Base-by-base conservation (phyloP, 495 filamentous ascomycete species). In the Neurospora tetraspora region DNA sequence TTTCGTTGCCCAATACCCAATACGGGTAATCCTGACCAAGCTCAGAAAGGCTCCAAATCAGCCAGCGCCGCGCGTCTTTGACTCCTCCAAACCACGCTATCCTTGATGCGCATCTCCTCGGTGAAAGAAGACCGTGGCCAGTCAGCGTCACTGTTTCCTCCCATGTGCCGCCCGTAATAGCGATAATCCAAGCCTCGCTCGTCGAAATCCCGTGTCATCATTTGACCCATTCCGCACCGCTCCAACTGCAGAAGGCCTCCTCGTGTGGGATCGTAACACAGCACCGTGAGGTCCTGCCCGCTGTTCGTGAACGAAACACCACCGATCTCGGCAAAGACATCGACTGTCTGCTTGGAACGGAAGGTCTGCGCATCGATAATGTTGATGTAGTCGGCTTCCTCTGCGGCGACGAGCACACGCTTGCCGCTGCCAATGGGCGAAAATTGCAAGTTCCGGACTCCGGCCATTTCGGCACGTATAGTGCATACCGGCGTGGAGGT, bases 281-380 rank as follows among this genome's bases (percentile, higher is more conserved):
- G 88, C 4, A 96, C 88, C 76, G 89, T 89, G 42, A 97, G 82
- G 68, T 89, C 86, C 45, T 86, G 82, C 5, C 94, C 95, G 73
- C 90, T 92, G 27, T 90, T 88, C 31, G 89, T 83, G 74, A 94
- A 92, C 43, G 88, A 88, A 4, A 93, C 86, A 4, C 95, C 95
- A 4, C 89, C 93, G 37, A 96, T 88, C 75, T 95, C 92, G 18
- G 95, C 94, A 76, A 96, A 97, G 77, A 97, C 90, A 74, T 94
- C 92, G 3, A 97, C 81, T 10, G 89, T 90, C 77, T 97, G 94
- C 72, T 89, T 89, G 14, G 86, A 85, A 10, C 83, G 80, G 79
- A 88, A 94, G 12, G 86, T 88, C 74, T 85, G 84, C 20, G 92
- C 92, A 72, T 97, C 91, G 73, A 97, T 89, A 40, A 97, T 83